These are phyloP conservation scores for Wickerhamomyces sydowiorum DNA, from an alignment of 805 yeast species.

Conservation along the genomic window DNA sequence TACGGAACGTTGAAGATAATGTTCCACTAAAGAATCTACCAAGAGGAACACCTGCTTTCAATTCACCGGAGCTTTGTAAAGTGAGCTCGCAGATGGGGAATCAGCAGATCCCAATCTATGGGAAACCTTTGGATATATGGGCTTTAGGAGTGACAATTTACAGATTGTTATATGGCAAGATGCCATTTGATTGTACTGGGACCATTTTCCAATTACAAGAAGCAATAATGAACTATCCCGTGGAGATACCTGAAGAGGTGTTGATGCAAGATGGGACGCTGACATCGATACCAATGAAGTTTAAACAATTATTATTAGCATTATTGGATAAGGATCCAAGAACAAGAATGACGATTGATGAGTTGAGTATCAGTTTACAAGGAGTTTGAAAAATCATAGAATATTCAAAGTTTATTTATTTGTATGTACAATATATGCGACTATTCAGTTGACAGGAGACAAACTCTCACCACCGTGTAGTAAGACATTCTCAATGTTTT, in stretches of 20 bases:
- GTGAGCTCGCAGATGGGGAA: not conserved
- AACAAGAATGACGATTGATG: not conserved
- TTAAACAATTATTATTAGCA: not conserved
- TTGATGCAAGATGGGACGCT: not conserved
- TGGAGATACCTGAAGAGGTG: not conserved
- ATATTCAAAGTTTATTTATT: too few species aligned
- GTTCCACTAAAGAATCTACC: constrained; percentile 25
- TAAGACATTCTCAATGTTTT: constrained; percentile 44
- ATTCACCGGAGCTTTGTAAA: constrained; percentile 6
- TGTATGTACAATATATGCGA: not conserved
- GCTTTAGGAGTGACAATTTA: constrained; percentile 7
- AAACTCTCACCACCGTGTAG: constrained; percentile 33
- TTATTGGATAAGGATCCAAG: not conserved
- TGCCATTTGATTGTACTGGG: not conserved
- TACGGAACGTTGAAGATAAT: constrained; percentile 11
- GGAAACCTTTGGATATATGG: constrained; percentile 9
- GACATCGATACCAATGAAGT: not conserved
- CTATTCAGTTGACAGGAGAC: constrained; percentile 13
- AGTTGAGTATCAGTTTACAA: not conserved
- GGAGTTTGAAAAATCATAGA: too few species aligned
- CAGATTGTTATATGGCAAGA: not conserved
- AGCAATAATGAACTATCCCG: not conserved
- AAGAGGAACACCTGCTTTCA: constrained; percentile 6
- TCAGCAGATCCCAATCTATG: not conserved
- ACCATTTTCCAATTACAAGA: not conserved